Base-by-base conservation (phyloP, 805 yeast species). In the Suhomyces sp. region DNA sequence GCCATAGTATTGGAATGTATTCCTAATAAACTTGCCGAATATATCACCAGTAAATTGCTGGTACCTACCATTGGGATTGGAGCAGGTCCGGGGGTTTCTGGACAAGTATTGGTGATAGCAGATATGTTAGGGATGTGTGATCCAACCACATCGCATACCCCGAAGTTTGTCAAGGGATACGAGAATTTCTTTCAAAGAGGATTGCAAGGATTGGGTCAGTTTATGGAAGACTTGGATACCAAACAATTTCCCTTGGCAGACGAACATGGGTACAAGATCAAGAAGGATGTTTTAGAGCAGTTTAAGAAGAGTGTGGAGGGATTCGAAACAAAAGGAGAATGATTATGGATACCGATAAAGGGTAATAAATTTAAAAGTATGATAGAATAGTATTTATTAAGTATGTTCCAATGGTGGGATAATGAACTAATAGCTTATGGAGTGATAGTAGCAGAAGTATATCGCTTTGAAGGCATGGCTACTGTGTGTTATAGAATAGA, bases 21-120 rank as follows among this genome's bases (percentile, higher is more conserved):
- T 4, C 98, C 98, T 1, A 76, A 76, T 37, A 72, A 72, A 38
- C 61, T 93, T 9, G 91, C 91, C 0, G 56, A 67, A 28, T 64
- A 67, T 37, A 77, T 93, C 19, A 84, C 96, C 0, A 54, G 68
- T 2, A 63, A 66, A 10, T 55, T 88, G 20, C 33, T 54, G 1
- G 68, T 91, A 1, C 97, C 98, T 0, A 85, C 95, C 1, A 88
- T 91, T 46, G 98, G 98, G 3, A 91, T 91, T 31, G 98, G 98
- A 4, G 96, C 98, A 0, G 98, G 98, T 0, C 76, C 79, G 15
- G 63, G 64, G 6, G 82, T 91, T 6, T 76, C 85, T 22, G 98
- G 96, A 0, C 98, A 93, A 58, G 96, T 91, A 1, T 69, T 91
- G 24, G 98, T 91, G 0, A 80, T 84, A 57, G 76, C 86, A 4